Percentiles rank a stretch among this genome's conserved stretches.
Evolutionary conservation across 2,329 filamentous ascomycete species (phyloP).

Genomic region (Aspergillus udagawae): DNA sequence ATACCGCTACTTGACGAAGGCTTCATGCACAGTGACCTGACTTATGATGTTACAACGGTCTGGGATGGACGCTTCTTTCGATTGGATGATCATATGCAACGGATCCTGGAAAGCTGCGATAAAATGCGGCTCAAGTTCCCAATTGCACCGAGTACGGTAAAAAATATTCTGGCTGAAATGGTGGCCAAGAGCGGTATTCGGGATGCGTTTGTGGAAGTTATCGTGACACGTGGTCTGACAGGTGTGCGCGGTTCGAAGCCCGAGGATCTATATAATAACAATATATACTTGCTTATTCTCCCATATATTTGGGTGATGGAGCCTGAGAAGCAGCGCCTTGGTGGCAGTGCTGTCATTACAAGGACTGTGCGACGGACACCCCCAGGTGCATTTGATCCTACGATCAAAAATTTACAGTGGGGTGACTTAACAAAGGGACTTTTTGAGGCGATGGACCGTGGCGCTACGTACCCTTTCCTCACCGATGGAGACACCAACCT

Average conservation of each 20-base stretch:
- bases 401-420: slow-evolving; percentile 31
- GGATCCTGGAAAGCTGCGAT: slow-evolving; percentile 42
- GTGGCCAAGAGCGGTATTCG: slow-evolving; percentile 36
- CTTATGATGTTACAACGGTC: slow-evolving; percentile 50
- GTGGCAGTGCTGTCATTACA: too few relatives aligned
- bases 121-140: slow-evolving; percentile 49
- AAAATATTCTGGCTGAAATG: too few relatives aligned
- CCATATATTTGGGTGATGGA: too few relatives aligned
- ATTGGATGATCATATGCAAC: slow-evolving; percentile 47
- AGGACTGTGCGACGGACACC: slow-evolving; percentile 38
- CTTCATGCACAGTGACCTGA: slow-evolving; percentile 40
- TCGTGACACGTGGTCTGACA: slow-evolving; percentile 47
- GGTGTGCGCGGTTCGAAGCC: slow-evolving; percentile 37
- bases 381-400: slow-evolving; percentile 48
- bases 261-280: slow-evolving; percentile 22
- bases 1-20: too few relatives aligned
- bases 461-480: slow-evolving; percentile 44
- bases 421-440: slow-evolving; percentile 45
- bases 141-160: slow-evolving; percentile 12
- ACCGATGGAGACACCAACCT: too few relatives aligned
- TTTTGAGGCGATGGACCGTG: slow-evolving; percentile 46
- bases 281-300: too few relatives aligned
- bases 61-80: slow-evolving; percentile 53
- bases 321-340: too few relatives aligned
- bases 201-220: slow-evolving; percentile 50